Conservation (phyloP, 768 basidiomycete species). For the Lentinula detonsa region DNA sequence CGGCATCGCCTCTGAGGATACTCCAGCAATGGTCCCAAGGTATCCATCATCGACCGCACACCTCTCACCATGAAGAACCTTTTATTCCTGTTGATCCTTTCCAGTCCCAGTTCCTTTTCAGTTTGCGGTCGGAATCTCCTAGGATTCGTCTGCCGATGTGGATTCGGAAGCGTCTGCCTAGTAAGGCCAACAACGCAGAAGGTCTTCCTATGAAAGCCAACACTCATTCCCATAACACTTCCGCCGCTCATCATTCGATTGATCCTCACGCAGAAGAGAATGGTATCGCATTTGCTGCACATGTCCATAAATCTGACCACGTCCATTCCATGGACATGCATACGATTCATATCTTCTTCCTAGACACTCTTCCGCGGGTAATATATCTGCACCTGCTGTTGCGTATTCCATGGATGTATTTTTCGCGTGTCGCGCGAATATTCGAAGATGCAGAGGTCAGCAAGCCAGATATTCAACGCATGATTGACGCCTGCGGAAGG, state of each 20-base stretch:
- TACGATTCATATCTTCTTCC: conserved; percentile 18
- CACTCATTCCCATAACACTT: neutral
- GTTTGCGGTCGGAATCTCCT: neutral
- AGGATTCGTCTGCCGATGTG: neutral
- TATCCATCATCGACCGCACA: conserved; percentile 35
- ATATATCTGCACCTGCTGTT: conserved; percentile 42
- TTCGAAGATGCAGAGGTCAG: conserved; percentile 78
- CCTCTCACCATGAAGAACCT: conserved; percentile 40
- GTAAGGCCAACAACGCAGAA: conserved; percentile 18
- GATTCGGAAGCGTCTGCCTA: conserved; percentile 16
- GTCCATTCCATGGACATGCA: neutral
- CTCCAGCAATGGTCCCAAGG: conserved; percentile 47
- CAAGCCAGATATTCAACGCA: conserved; percentile 59
- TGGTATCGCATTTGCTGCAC: neutral
- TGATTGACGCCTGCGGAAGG: conserved; percentile 32
- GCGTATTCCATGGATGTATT: conserved; percentile 74
- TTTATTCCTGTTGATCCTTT: conserved; percentile 56
- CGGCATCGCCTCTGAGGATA: conserved; percentile 53
- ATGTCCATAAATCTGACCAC: neutral
- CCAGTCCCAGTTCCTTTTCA: conserved; percentile 22
- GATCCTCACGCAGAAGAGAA: neutral
- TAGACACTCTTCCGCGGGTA: conserved; percentile 35
- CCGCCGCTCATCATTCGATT: neutral
- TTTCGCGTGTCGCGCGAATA: conserved; percentile 68
- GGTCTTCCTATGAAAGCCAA: neutral